Evolutionary conservation across 192 early-diverging fungal genomes (phyloP).

Genomic region (Coemansia aciculifera): DNA sequence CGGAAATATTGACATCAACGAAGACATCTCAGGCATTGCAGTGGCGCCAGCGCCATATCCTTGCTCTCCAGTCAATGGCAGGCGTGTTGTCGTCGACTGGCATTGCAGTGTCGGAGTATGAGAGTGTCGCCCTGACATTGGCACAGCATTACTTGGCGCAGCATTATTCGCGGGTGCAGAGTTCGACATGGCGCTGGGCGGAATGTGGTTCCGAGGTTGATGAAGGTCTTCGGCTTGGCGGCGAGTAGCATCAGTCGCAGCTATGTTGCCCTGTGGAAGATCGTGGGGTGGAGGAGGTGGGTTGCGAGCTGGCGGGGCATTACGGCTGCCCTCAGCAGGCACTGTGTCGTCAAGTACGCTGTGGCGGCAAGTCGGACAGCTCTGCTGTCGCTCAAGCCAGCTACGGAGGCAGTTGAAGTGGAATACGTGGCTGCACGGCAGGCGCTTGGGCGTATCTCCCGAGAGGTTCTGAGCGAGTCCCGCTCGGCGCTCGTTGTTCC

Average conservation of each 20-base stretch:
- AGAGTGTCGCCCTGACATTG: neutral
- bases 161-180: neutral
- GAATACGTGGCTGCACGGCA: slow-evolving; percentile 97
- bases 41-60: neutral
- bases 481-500: slow-evolving; percentile 30
- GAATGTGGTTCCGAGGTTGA: neutral
- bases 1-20: slow-evolving; percentile 36
- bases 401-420: slow-evolving; percentile 95
- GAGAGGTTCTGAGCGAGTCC: slow-evolving; percentile 24
- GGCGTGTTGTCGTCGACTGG: neutral
- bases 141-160: neutral
- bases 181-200: neutral
- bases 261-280: neutral
- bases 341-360: slow-evolving; percentile 23
- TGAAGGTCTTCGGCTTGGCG: neutral
- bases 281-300: neutral
- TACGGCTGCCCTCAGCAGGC: neutral
- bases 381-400: slow-evolving; percentile 98
- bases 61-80: neutral
- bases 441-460: slow-evolving; percentile 82
- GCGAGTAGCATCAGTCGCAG: neutral
- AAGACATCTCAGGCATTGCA: neutral
- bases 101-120: neutral
- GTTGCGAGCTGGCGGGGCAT: neutral
- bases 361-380: slow-evolving; percentile 86